Evolutionary conservation across 2,329 filamentous ascomycete species (phyloP).

Genomic region (Fusarium nelsonii): DNA sequence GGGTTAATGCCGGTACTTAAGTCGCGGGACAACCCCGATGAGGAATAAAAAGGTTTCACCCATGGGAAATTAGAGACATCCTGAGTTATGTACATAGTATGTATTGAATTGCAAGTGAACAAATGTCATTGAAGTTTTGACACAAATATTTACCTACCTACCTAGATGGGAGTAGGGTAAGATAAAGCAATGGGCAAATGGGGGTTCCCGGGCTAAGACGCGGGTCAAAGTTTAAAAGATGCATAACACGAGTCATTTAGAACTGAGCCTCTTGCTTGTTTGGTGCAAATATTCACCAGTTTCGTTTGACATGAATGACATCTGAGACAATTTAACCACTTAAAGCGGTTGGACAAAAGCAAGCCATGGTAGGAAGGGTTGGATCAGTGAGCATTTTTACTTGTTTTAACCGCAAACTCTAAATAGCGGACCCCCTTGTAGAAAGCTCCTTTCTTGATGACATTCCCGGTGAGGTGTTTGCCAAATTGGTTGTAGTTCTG

Average conservation of each 20-base stretch:
- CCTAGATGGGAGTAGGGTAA: too few species aligned
- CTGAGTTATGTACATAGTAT: neutral
- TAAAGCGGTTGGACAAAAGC: too few species aligned
- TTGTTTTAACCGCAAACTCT: constrained; percentile 12
- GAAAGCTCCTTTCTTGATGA: neutral
- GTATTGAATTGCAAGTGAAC: neutral
- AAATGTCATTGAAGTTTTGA: neutral
- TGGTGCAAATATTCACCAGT: neutral
- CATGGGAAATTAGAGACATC: neutral
- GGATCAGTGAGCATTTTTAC: neutral
- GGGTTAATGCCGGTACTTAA: neutral
- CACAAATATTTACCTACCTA: neutral
- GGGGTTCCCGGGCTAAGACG: neutral
- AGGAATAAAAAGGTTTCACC: too few species aligned
- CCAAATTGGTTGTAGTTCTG: neutral
- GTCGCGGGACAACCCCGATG: neutral
- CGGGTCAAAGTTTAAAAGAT: neutral
- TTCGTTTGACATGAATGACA: neutral
- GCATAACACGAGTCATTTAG: constrained; percentile 15
- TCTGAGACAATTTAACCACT: neutral
- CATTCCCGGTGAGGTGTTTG: neutral
- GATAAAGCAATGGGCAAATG: neutral
- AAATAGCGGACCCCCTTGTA: constrained; percentile 11
- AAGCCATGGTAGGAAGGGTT: neutral
- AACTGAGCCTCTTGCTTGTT: neutral